These are phyloP conservation scores for Agaricales sp. DNA, from an alignment of 1,284 basidiomycete species.

Conservation along the genomic window DNA sequence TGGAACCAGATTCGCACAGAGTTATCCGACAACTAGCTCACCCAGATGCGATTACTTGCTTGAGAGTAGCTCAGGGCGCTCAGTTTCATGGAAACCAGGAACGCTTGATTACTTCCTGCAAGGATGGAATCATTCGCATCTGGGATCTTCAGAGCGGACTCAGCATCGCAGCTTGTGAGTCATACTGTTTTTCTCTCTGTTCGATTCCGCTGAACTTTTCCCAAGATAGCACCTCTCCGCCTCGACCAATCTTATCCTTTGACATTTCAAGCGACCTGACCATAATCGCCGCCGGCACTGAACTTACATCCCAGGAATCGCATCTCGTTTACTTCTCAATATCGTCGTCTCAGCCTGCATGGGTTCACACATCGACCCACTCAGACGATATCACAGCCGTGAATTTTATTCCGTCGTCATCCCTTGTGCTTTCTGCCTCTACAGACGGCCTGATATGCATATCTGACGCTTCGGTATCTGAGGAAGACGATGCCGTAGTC, in stretches of 20 bases:
- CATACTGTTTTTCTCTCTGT: slow-evolving; percentile 1
- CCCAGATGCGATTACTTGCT: not conserved
- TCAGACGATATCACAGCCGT: slow-evolving; percentile 70
- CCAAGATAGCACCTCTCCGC: not conserved
- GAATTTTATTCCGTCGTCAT: slow-evolving; percentile 34
- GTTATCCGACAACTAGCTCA: not conserved
- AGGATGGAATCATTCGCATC: slow-evolving; percentile 50
- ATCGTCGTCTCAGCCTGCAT: slow-evolving; percentile 36
- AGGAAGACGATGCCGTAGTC: slow-evolving; percentile 67
- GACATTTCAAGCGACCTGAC: slow-evolving; percentile 47
- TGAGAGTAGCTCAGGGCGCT: slow-evolving; percentile 18
- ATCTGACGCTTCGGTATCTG: slow-evolving; percentile 54
- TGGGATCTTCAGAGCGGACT: slow-evolving; percentile 60
- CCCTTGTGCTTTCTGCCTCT: slow-evolving; percentile 53
- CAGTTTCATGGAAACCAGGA: slow-evolving; percentile 16
- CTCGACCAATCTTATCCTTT: slow-evolving; percentile 19
- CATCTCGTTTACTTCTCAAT: not conserved
- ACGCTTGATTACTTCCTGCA: slow-evolving; percentile 47
- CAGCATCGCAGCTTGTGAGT: slow-evolving; percentile 49
- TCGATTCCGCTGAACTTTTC: slow-evolving; percentile 4
- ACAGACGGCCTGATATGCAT: slow-evolving; percentile 63
- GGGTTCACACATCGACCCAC: slow-evolving; percentile 53
- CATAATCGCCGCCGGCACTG: slow-evolving; percentile 63
- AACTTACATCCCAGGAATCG: slow-evolving; percentile 21
- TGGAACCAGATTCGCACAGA: not conserved